phyloP scores from a whole-genome alignment of 805 yeast genomes.

The Ogataea parapolymorpha region DNA sequence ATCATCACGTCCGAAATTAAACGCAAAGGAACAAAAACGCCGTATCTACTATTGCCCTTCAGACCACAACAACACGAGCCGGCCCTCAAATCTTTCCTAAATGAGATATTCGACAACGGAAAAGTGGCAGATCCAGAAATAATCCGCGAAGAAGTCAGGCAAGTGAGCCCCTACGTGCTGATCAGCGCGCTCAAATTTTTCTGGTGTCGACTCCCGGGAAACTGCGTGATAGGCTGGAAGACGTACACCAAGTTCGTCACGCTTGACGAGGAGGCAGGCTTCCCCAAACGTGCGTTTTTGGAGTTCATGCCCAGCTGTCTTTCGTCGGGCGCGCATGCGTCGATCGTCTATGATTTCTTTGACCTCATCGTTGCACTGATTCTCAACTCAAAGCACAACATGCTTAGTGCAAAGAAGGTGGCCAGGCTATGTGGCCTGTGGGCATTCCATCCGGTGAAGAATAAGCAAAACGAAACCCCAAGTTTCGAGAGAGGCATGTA shows the following conservation, averaged over 20 bases:
- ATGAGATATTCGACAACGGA: constrained; percentile 53
- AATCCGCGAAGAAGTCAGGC: constrained; percentile 41
- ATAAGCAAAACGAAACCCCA: constrained; percentile 36
- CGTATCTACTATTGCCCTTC: constrained; percentile 73
- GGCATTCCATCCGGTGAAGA: constrained; percentile 58
- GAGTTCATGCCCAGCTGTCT: constrained; percentile 83
- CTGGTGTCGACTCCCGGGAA: constrained; percentile 82
- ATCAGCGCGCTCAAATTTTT: constrained; percentile 74
- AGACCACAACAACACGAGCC: constrained; percentile 65
- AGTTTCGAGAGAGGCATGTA: constrained; percentile 66
- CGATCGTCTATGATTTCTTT: constrained; percentile 82
- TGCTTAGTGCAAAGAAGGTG: constrained; percentile 75
- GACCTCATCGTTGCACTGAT: constrained; percentile 76
- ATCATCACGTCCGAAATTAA: constrained; percentile 70
- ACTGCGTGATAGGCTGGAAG: constrained; percentile 83
- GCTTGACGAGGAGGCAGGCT: constrained; percentile 61
- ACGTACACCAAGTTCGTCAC: constrained; percentile 68
- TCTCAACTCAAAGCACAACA: constrained; percentile 73
- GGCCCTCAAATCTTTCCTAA: constrained; percentile 55
- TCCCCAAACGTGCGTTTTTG: constrained; percentile 69
- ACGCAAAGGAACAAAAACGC: constrained; percentile 60
- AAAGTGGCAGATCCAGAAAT: constrained; percentile 41
- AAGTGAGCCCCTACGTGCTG: constrained; percentile 65
- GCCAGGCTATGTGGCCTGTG: constrained; percentile 81
- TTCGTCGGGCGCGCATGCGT: constrained; percentile 81